Evolutionary conservation across 2,329 filamentous ascomycete genomes (phyloP).

Genomic region (Nemania abortiva): DNA sequence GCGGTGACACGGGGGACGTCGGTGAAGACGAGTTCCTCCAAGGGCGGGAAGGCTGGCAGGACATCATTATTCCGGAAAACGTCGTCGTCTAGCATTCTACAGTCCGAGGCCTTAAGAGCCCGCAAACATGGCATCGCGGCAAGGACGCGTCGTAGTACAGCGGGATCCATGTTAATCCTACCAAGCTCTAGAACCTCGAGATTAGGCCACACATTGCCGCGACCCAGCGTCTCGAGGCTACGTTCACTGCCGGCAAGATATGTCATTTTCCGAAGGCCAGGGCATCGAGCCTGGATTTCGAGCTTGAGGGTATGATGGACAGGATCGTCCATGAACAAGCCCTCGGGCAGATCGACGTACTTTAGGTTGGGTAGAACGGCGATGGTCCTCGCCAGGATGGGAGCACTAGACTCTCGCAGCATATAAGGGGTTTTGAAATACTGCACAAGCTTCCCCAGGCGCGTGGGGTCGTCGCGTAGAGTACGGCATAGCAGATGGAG

Average conservation of each 20-base stretch:
- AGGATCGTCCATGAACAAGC: slow-evolving; percentile 84
- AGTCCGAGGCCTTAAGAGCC: slow-evolving; percentile 79
- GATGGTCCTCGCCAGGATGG: slow-evolving; percentile 86
- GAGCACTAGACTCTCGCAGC: slow-evolving; percentile 87
- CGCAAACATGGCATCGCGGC: slow-evolving; percentile 74
- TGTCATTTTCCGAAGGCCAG: slow-evolving; percentile 88
- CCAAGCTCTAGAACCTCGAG: slow-evolving; percentile 80
- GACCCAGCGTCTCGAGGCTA: slow-evolving; percentile 77
- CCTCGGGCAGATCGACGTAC: slow-evolving; percentile 92
- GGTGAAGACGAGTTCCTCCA: slow-evolving; percentile 79
- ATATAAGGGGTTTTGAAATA: slow-evolving; percentile 94
- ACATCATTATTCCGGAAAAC: slow-evolving; percentile 76
- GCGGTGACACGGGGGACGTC: slow-evolving; percentile 79
- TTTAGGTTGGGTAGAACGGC: slow-evolving; percentile 86
- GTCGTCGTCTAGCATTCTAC: slow-evolving; percentile 78
- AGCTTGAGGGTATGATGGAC: slow-evolving; percentile 81
- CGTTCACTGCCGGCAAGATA: slow-evolving; percentile 83
- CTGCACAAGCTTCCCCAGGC: slow-evolving; percentile 76
- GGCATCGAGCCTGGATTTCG: slow-evolving; percentile 86
- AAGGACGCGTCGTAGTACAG: slow-evolving; percentile 77
- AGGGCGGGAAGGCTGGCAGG: slow-evolving; percentile 78
- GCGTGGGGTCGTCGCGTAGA: slow-evolving; percentile 78
- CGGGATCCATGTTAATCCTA: slow-evolving; percentile 76
- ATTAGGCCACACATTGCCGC: slow-evolving; percentile 74
- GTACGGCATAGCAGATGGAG: slow-evolving; percentile 84